Conservation (phyloP, 202 grass and related monocot genomes). For the Schoenoplectus tabernaemontani region DNA sequence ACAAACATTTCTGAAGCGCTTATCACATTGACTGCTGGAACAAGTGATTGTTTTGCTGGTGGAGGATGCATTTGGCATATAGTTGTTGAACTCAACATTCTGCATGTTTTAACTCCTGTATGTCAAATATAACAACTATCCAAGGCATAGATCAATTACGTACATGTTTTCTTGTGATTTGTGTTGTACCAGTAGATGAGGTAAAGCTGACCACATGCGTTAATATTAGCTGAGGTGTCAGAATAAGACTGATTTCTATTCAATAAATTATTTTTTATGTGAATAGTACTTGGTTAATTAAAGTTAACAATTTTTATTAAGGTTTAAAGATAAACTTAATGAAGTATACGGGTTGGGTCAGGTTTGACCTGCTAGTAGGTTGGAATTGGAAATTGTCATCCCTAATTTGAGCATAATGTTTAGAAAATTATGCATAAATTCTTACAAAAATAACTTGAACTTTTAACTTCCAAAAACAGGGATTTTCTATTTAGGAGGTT, state of each 20-base stretch:
- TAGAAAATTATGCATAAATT: background rate
- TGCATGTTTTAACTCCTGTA: background rate
- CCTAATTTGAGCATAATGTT: background rate
- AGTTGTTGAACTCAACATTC: constrained; percentile 20
- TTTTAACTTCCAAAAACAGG: background rate
- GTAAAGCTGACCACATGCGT: background rate
- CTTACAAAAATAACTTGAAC: background rate
- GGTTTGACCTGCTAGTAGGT: background rate
- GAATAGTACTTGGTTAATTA: background rate
- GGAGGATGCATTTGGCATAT: constrained; percentile 47
- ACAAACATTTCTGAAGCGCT: constrained; percentile 29
- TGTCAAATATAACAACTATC: background rate
- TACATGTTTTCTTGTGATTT: background rate
- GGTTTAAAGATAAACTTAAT: background rate
- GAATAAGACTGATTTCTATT: background rate
- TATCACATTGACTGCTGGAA: constrained; percentile 29
- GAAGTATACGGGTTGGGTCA: background rate
- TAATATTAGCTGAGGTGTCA: background rate
- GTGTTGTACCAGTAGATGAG: background rate
- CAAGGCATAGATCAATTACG: background rate
- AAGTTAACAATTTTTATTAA: background rate
- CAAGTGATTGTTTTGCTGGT: constrained; percentile 59
- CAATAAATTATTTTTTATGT: background rate
- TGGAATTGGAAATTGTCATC: background rate
- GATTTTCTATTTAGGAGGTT: background rate